phyloP scores from a whole-genome alignment of 2,329 filamentous ascomycete species.

The Ramularia collo-cygni region DNA sequence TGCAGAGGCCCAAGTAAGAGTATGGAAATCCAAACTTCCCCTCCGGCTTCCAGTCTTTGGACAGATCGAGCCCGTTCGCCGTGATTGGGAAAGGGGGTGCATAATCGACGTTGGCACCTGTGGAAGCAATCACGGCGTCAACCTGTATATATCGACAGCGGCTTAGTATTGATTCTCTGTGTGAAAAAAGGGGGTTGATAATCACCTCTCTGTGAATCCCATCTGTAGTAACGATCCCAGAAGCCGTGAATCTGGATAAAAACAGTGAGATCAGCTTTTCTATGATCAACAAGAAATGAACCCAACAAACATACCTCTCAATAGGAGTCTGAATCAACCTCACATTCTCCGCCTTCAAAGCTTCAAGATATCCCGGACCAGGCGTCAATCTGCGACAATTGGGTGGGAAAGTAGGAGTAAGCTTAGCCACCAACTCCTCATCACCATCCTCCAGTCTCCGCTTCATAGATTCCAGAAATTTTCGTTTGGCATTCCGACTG shows the following conservation, averaged over 20 bases:
- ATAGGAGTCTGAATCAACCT: constrained; percentile 38
- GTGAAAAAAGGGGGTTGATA: no score
- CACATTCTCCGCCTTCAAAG: constrained; percentile 42
- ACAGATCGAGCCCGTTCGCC: constrained; percentile 20
- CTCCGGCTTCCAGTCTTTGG: constrained; percentile 27
- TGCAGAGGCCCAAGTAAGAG: constrained; percentile 23
- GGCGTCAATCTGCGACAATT: constrained; percentile 36
- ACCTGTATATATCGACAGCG: constrained; percentile 25
- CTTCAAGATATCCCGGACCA: constrained; percentile 47
- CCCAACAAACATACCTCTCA: constrained; percentile 11
- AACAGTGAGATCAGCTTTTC: no score
- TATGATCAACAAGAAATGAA: no score
- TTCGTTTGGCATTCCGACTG: constrained; percentile 28
- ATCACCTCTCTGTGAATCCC: constrained; percentile 21
- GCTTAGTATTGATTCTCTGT: neutral
- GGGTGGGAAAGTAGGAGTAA: constrained; percentile 2
- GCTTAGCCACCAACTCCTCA: constrained; percentile 34
- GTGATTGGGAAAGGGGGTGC: constrained; percentile 29
- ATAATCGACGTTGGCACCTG: constrained; percentile 32
- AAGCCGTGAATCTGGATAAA: constrained; percentile 30
- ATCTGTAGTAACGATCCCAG: constrained; percentile 36
- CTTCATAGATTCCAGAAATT: constrained; percentile 37
- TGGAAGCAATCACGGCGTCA: constrained; percentile 41
- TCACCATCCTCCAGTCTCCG: constrained; percentile 28
- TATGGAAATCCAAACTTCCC: constrained; percentile 29